These are phyloP conservation scores for Casaregolazyma suthepensis DNA, from an alignment of 1,139 yeast genomes.

Conservation along the genomic window DNA sequence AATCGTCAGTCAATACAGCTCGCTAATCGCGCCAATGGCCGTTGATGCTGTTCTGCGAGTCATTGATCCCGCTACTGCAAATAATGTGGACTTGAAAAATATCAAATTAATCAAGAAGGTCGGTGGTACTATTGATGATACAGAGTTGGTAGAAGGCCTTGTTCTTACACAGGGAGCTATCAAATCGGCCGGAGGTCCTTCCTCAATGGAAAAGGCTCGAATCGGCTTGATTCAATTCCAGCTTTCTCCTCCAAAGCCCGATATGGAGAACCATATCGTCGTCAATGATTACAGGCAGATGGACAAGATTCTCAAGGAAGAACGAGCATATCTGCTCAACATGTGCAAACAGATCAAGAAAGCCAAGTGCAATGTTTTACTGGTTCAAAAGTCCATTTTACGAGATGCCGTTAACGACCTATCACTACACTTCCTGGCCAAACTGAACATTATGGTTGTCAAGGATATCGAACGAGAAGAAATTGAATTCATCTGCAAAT, in stretches of 20 bases:
- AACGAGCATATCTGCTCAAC: slow-evolving; percentile 87
- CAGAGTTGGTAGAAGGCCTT: slow-evolving; percentile 88
- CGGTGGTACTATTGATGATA: slow-evolving; percentile 97
- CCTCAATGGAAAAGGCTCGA: slow-evolving; percentile 86
- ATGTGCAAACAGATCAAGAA: slow-evolving; percentile 94
- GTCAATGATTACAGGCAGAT: slow-evolving; percentile 97
- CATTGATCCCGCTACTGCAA: slow-evolving; percentile 47
- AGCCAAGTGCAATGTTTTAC: slow-evolving; percentile 89
- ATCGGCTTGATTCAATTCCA: slow-evolving; percentile 94
- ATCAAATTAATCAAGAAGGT: slow-evolving; percentile 86
- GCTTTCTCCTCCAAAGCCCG: slow-evolving; percentile 98
- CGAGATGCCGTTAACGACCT: slow-evolving; percentile 97
- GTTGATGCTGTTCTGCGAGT: slow-evolving; percentile 90
- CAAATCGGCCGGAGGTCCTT: slow-evolving; percentile 93
- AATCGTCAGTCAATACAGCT: slow-evolving; percentile 88
- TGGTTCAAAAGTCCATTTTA: slow-evolving; percentile 89
- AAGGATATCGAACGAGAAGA: slow-evolving; percentile 97
- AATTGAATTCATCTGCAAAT: slow-evolving; percentile 84
- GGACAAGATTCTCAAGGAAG: slow-evolving; percentile 98
- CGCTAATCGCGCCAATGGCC: slow-evolving; percentile 82
- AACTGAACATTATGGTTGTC: slow-evolving; percentile 86
- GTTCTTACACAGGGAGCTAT: slow-evolving; percentile 87
- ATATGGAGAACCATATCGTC: slow-evolving; percentile 94
- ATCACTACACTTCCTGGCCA: slow-evolving; percentile 89
- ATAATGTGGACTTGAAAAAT: slow-evolving; percentile 79